Conservation (phyloP, 345 rosid genomes). For the Camelina hispida region DNA sequence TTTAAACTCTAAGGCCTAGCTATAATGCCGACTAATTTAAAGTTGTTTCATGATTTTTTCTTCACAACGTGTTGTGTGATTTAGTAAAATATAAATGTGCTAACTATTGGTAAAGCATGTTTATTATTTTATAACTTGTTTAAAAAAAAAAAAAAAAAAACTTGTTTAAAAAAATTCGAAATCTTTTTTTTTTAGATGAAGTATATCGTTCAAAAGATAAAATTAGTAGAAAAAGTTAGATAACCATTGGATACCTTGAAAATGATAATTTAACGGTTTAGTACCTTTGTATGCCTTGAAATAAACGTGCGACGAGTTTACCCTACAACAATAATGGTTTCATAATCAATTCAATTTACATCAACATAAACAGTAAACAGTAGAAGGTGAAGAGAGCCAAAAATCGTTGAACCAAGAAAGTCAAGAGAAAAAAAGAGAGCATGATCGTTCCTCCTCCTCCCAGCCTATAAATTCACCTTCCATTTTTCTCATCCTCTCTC, state of each 20-base stretch:
- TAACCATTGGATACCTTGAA: background rate
- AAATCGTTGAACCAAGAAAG: background rate
- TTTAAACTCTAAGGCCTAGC: too few species aligned
- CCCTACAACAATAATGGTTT: too few species aligned
- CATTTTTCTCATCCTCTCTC: background rate
- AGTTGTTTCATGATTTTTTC: too few species aligned
- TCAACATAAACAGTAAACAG: conserved; percentile 10
- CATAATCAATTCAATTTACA: background rate
- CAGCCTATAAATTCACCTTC: conserved; percentile 16
- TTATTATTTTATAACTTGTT: too few species aligned
- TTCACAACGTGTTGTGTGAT: too few species aligned
- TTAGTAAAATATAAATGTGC: background rate
- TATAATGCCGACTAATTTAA: too few species aligned
- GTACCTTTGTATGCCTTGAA: conserved; percentile 5
- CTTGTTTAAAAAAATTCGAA: too few species aligned
- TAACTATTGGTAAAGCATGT: too few species aligned
- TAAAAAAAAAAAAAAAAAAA: too few species aligned
- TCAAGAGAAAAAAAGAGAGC: background rate
- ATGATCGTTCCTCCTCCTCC: conserved; percentile 10
- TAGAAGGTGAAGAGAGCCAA: background rate
- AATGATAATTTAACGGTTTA: background rate
- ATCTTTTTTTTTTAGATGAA: too few species aligned
- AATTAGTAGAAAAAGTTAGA: background rate
- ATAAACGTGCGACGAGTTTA: conserved; percentile 29
- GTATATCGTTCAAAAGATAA: too few species aligned